Evolutionary conservation across 352 stramenopile genomes (phyloP), one percentile per base, ranked within the genome.

Genomic region (Pythium biforme): DNA sequence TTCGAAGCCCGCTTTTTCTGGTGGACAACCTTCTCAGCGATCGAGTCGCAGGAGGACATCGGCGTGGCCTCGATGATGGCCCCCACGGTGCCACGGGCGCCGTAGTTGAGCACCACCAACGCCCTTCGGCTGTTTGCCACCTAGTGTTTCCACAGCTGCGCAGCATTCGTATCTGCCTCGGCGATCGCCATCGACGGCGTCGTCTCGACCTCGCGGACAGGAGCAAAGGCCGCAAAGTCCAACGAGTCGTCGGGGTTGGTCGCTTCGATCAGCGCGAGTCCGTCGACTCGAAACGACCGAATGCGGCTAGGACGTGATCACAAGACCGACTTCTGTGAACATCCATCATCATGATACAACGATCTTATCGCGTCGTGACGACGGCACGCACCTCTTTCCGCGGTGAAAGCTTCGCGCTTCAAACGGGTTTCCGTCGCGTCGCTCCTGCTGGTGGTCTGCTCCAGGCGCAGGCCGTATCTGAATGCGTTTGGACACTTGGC

Each of bases 401-500:
- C 66, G 59, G 9, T 69, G 62, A 14, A 82, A 66, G 27, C 73
- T 82, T 19, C 76, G 83, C 10, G 73, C 68, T 56, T 89, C 80
- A 22, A 89, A 89, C 2, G 3, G 33, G 26, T 11, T 29, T 8
- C 43, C 48, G 19, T 34, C 27, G 1, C 8, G 5, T 9, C 7
- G 17, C 17, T 40, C 17, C 12, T 19, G 27, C 14, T 41, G n/a
- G 15, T 43, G 3, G 23, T 43, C 27, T 20, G 25, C 14, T 43
- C 31, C 3, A 2, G 12, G 48, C 4, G 29, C n/a, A 27, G 19
- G 17, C 2, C 76, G 78, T 27, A 91, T 62, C 45, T 85, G 51
- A 31, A 91, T 84, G n/a, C 80, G 64, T 60, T 85, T 89, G 19
- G 70, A 74, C 12, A 91, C 82, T 66, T 89, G 80, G 12, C 60